Base-by-base conservation (phyloP, 768 basidiomycete species). In the Lanmaoa pseudosensibilis region DNA sequence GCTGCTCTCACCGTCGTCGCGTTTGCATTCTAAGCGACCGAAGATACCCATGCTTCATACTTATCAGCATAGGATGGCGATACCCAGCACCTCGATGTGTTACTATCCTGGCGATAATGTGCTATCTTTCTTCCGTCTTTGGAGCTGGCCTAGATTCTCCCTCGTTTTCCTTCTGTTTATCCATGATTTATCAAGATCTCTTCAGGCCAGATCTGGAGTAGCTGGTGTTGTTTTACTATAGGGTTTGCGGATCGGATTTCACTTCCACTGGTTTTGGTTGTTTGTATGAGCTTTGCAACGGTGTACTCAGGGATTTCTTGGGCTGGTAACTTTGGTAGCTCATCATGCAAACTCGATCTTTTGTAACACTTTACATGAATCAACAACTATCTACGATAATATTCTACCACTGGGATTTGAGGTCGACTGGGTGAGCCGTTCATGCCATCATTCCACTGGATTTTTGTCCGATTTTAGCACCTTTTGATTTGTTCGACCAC, bases 1-100 rank as follows among this genome's bases (percentile, higher is more conserved):
- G 57, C 53, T 21, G 23, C 67, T 32, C 57, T 65, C 21, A 65
- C 65, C 19, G 41, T 64, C 46, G 44, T 63, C 39, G 65, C 55
- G 53, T 63, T 75, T 43, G 15, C 55, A 15, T 41, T 74, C 12
- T 73, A 54, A 65, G 37, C 37, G 50, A 54, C 46, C 4, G 4
- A 55, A 27, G 46, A 63, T 55, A 50, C 49, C 54, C 55, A 49
- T 43, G 41, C 18, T 33, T 55, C 57, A 50, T 57, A 82, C 79
- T 70, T 79, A 56, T 76, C 73, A 45, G 70, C 82, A 55, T 65
- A 54, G 25, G 57, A 64, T 43, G 74, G 78, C 27, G 63, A 61
- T 64, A 61, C 73, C 79, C 63, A 40, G 77, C 62, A 50, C 70
- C 50, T 52, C 50, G 33, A 48, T 40, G 38, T 54, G 56, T 38